Conservation (phyloP, 1,284 basidiomycete species). For the Takashimella koratensis region DNA sequence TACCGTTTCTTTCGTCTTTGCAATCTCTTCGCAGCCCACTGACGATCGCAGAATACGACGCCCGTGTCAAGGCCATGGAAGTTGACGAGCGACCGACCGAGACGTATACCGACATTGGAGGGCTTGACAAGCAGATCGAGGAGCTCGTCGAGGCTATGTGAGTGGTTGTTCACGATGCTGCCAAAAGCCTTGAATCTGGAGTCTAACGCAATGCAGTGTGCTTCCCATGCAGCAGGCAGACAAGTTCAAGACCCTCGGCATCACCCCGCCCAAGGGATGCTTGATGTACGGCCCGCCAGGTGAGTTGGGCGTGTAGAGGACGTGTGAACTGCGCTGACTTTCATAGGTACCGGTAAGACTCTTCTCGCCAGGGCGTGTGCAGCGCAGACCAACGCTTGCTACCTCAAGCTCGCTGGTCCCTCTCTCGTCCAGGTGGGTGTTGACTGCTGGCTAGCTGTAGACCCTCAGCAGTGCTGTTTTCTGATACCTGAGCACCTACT, state of each 20-base stretch:
- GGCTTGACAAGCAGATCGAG: constrained; percentile 76
- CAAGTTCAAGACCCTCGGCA: constrained; percentile 76
- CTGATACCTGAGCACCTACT: no score
- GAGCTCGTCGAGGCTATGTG: constrained; percentile 72
- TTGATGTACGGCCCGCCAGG: constrained; percentile 77
- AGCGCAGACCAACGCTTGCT: constrained; percentile 75
- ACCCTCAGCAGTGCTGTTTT: no score
- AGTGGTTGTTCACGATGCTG: constrained; percentile 11
- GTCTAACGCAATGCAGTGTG: constrained; percentile 55
- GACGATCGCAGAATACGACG: constrained; percentile 62
- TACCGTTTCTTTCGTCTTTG: no score
- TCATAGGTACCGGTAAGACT: constrained; percentile 67
- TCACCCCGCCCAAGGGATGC: constrained; percentile 71
- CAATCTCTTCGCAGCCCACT: no score
- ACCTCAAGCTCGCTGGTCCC: constrained; percentile 72
- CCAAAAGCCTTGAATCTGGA: neutral
- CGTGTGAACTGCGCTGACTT: neutral
- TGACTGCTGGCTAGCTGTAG: neutral
- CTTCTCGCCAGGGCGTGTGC: constrained; percentile 72
- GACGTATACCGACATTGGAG: constrained; percentile 74
- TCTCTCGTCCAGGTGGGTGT: constrained; percentile 61
- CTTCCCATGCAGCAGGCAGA: constrained; percentile 76
- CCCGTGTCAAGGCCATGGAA: constrained; percentile 86
- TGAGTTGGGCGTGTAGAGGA: no score
- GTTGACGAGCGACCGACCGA: constrained; percentile 78